Conservation (phyloP, 257 asterid species). For the Pogostemon cablin region DNA sequence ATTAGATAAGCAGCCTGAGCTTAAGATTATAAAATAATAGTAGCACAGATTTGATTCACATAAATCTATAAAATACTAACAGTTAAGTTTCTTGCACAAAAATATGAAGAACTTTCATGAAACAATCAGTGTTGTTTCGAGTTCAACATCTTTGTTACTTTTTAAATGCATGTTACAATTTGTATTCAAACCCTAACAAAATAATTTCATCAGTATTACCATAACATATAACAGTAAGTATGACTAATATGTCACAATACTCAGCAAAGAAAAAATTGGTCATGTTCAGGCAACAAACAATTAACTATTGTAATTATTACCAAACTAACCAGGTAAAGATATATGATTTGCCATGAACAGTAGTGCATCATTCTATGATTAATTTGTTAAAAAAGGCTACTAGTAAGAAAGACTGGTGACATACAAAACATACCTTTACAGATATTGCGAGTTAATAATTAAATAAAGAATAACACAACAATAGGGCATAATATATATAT, state of each 20-base stretch:
- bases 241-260: background rate
- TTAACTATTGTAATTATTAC: background rate
- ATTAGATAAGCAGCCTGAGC: background rate
- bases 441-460: background rate
- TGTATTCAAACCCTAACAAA: background rate
- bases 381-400: background rate
- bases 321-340: background rate
- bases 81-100: background rate
- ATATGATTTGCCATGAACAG: background rate
- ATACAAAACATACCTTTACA: background rate
- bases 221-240: slow-evolving; percentile 2
- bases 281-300: background rate
- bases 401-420: background rate
- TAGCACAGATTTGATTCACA: background rate
- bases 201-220: background rate
- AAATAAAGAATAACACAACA: slow-evolving; percentile 3
- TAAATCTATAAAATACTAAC: background rate
- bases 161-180: background rate
- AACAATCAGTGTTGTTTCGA: background rate
- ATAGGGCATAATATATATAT: background rate
- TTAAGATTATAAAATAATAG: slow-evolving; percentile 1
- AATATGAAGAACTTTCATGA: slow-evolving; percentile 19
- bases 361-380: background rate
- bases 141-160: background rate
- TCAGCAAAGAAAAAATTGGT: background rate